Evolutionary conservation across 345 rosid genomes (phyloP).

Genomic region (Camelina sativa): DNA sequence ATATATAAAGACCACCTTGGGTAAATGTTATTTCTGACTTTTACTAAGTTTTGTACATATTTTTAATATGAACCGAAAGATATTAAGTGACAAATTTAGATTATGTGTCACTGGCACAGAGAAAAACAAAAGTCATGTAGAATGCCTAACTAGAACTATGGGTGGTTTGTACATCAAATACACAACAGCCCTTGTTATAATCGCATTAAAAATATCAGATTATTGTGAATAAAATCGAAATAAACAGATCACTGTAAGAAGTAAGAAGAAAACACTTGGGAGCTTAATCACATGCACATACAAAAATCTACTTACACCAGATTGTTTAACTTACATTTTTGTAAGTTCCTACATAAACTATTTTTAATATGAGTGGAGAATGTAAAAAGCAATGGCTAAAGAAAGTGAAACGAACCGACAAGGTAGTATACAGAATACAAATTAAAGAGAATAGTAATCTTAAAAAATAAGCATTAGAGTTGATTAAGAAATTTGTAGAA

Average conservation of each 20-base stretch:
- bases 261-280: not conserved
- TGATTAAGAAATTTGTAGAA: constrained; percentile 19
- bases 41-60: no score
- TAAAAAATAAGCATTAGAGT: not conserved
- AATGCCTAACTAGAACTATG: not conserved
- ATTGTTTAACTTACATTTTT: not conserved
- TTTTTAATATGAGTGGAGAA: not conserved
- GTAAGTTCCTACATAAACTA: not conserved
- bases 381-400: not conserved
- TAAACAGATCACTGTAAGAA: not conserved
- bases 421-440: not conserved
- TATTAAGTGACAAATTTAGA: not conserved
- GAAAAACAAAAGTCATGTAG: no score
- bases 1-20: no score
- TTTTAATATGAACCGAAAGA: no score
- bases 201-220: no score
- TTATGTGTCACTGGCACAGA: not conserved
- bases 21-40: no score
- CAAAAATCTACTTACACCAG: not conserved
- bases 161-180: not conserved
- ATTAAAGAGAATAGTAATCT: constrained; percentile 1
- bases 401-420: not conserved
- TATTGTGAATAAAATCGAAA: not conserved
- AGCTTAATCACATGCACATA: not conserved
- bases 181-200: not conserved